A percentile compares a stretch with the other conserved stretches of the same genome.
phyloP scores from a whole-genome alignment of 345 rosid species.

The Nephelium lappaceum region DNA sequence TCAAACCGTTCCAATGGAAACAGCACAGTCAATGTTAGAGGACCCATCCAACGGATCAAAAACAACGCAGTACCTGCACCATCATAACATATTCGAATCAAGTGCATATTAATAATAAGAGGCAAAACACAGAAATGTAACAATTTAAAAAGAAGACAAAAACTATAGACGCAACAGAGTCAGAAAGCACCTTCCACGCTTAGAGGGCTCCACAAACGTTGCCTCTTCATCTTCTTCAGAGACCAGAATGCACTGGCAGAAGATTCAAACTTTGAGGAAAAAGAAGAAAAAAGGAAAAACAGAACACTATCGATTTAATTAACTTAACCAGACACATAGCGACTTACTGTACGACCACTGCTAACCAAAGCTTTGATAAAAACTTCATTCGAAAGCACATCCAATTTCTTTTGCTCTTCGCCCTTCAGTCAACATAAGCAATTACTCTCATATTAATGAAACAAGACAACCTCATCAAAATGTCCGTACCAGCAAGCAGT shows the following conservation, averaged over 20 bases:
- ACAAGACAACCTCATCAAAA: background rate
- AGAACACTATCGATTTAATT: background rate
- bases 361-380: slow-evolving; percentile 90
- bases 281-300: slow-evolving; percentile 3
- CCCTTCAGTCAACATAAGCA: slow-evolving; percentile 52
- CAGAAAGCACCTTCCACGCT: slow-evolving; percentile 72
- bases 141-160: background rate
- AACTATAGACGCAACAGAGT: slow-evolving; percentile 11
- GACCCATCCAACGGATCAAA: slow-evolving; percentile 99
- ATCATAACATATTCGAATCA: background rate
- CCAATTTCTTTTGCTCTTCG: slow-evolving; percentile 97
- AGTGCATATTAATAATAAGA: background rate
- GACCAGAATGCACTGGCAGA: slow-evolving; percentile 82
- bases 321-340: slow-evolving; percentile 2
- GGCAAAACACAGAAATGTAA: background rate
- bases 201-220: slow-evolving; percentile 70
- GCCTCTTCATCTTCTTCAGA: slow-evolving; percentile 99
- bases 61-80: slow-evolving; percentile 81
- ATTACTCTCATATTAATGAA: background rate
- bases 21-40: slow-evolving; percentile 97
- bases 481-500: background rate
- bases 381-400: slow-evolving; percentile 95
- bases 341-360: slow-evolving; percentile 94
- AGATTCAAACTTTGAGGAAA: slow-evolving; percentile 22
- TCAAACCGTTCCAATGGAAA: slow-evolving; percentile 93